These are phyloP conservation scores for Testicularia cyperi DNA, from an alignment of 1,284 basidiomycete species.

Conservation along the genomic window DNA sequence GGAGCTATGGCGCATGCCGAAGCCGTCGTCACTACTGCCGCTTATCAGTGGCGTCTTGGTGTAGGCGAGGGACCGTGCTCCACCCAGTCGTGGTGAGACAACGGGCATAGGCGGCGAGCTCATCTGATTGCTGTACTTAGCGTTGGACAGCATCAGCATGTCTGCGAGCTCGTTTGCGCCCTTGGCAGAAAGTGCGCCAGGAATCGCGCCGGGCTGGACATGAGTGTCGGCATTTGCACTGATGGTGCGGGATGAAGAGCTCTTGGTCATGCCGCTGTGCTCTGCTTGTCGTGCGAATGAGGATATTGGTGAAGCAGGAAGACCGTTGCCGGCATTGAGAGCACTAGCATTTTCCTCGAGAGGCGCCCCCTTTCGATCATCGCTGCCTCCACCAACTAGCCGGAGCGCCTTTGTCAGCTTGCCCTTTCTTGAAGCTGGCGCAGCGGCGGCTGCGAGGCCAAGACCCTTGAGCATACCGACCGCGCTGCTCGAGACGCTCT, in stretches of 20 bases:
- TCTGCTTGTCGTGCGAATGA: neutral
- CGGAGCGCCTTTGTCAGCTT: constrained; percentile 50
- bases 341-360: no score
- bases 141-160: constrained; percentile 17
- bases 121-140: constrained; percentile 21
- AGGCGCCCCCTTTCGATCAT: neutral
- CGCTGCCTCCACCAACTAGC: constrained; percentile 15
- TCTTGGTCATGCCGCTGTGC: constrained; percentile 5
- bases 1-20: neutral
- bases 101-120: constrained; percentile 16
- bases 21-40: constrained; percentile 5
- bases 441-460: constrained; percentile 32
- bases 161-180: constrained; percentile 10
- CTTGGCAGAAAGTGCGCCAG: no score
- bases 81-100: constrained; percentile 18
- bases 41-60: constrained; percentile 18
- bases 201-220: neutral
- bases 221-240: neutral
- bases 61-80: constrained; percentile 17
- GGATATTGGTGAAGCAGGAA: neutral
- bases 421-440: constrained; percentile 40
- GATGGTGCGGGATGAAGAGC: constrained; percentile 10
- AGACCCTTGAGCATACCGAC: constrained; percentile 51
- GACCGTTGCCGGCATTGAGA: no score
- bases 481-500: constrained; percentile 47